Base-by-base conservation (phyloP, 2,329 filamentous ascomycete species). In the Hymenoscyphus occultus region DNA sequence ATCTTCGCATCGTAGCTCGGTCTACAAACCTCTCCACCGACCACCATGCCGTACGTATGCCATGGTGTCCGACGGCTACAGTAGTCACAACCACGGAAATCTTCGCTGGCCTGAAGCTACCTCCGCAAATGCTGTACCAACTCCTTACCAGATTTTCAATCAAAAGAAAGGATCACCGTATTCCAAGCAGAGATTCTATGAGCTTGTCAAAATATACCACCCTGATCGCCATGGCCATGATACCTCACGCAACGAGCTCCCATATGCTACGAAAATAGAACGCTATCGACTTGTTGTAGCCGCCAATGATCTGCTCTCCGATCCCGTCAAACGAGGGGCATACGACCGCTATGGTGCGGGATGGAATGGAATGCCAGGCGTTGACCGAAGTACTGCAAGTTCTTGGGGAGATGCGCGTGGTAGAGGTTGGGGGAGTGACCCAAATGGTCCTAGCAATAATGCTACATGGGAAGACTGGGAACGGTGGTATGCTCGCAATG, bases 401-500 rank as follows among this genome's bases (percentile, higher is more conserved):
- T 70, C 65, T 71, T 72, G 72, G 66, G 48, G 48, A 14, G 58
- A 71, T 60, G 48, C 40, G 16, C 60, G 62, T 31, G 68, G 62
- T 10, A 62, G 65, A 65, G 72, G 71, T 6, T 74, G 74, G 73
- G 69, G 67, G 5, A 67, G 66, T 19, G 70, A 69, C 10, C 70
- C 71, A 6, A 62, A 68, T 19, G 76, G 83, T 2, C 85, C 88
- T 59, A 84, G 81, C 73, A 76, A 80, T 71, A 98, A 98, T 76
- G 95, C 92, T 0, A 98, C 95, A 0, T 99, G 95, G 95, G 95
- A 99, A 76, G 95, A 99, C 76, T 97, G 93, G 93, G 92, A 97
- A 79, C 83, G 83, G 56, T 96, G 90, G 88, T 84, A 91, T 71
- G 81, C 86, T 40, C 77, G 81, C 74, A 76, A 81, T 59, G 80